A percentile compares a stretch with the other conserved stretches of the same genome.
These are phyloP conservation scores for Pezicula rhizophila DNA, from an alignment of 2,329 filamentous ascomycete species.

Conservation along the genomic window DNA sequence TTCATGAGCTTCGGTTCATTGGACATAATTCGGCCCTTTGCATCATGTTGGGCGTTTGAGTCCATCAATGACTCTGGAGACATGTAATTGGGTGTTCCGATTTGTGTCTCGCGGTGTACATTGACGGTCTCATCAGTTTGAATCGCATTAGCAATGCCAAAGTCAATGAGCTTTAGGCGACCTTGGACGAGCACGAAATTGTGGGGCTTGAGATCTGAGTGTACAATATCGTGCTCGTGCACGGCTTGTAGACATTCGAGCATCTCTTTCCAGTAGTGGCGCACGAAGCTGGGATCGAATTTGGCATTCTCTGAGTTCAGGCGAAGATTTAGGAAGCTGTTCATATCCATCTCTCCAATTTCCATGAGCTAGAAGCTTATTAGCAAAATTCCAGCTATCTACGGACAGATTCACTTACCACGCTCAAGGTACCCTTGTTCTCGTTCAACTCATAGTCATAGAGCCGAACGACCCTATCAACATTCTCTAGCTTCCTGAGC, in stretches of 20 bases:
- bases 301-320: conserved; percentile 65
- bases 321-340: conserved; percentile 72
- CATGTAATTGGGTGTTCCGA: conserved; percentile 98
- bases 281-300: conserved; percentile 84
- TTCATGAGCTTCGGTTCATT: conserved; percentile 74
- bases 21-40: conserved; percentile 29
- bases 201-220: conserved; percentile 93
- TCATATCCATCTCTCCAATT: conserved; percentile 89
- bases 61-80: conserved; percentile 91
- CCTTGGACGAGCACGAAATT: conserved; percentile 94
- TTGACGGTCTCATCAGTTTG: conserved; percentile 94
- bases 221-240: conserved; percentile 85
- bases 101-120: conserved; percentile 89
- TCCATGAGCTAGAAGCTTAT: conserved; percentile 71
- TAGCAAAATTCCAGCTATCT: background rate
- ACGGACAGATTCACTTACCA: conserved; percentile 49
- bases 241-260: conserved; percentile 89
- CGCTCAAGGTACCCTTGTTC: conserved; percentile 79
- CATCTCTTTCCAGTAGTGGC: conserved; percentile 99
- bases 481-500: conserved; percentile 71
- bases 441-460: conserved; percentile 93
- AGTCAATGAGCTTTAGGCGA: conserved; percentile 91
- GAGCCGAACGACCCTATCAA: conserved; percentile 84
- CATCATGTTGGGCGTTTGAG: conserved; percentile 53
- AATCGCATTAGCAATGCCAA: conserved; percentile 96